Base-by-base conservation (phyloP, 108 stramenopile species). In the Cyclostephanos tholiformis region DNA sequence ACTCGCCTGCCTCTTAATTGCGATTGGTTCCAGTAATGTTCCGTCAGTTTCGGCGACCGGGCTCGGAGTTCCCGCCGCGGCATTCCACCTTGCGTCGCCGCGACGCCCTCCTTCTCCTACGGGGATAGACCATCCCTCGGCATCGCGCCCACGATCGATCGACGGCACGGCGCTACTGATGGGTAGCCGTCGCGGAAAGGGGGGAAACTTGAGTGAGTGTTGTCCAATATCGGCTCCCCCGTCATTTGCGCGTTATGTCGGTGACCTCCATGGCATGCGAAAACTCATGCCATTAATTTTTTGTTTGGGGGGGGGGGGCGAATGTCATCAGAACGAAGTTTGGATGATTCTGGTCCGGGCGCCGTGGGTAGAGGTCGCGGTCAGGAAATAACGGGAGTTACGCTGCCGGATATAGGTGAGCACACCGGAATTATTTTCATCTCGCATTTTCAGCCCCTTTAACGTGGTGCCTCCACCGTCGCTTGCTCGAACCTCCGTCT, bases 321-420 rank as follows among this genome's bases (percentile, higher is more conserved):
- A n/a, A n/a, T n/a, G n/a, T n/a, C n/a, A n/a, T 39, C 59, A 60
- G 59, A 36, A 60, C 59, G 59, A 60, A 60, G 16, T 60, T 60
- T 60, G 29, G 59, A 60, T 60, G 59, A 60, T 38, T 8, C 59
- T 8, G 29, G 29, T 39, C 1, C 16, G 13, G 59, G 35, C 14
- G 59, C 20, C 19, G 59, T 39, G 43, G 89, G 89, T 66, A 67
- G 77, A 39, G 90, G 92, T 8, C 80, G 71, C 64, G 90, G 93
- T 6, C 93, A 94, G 79, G 93, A 94, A 83, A 94, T 94, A 48
- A 94, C 90, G 6, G 93, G 93, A 22, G 93, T 94, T 0, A 90
- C 89, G 6, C 60, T 94, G 46, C 93, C 93, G 46, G 82, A 85
- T 22, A 36, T 82, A 55, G 89, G 88, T 62, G 69, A 58, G 65